Conservation (phyloP, 805 yeast species). For the Zygosaccharomyces rouxii region DNA sequence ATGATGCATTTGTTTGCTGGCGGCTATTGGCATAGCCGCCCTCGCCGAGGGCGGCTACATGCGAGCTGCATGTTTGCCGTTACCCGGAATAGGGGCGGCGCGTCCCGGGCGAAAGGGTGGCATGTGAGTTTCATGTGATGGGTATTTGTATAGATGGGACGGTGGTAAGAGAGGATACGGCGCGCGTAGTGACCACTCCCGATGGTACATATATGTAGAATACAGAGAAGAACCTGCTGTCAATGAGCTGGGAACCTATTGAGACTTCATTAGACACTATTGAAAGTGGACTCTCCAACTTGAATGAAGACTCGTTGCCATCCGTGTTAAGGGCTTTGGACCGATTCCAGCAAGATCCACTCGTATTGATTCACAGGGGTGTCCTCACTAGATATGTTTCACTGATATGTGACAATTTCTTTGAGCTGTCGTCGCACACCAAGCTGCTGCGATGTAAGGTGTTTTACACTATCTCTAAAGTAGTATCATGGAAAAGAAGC, state of each 20-base stretch:
- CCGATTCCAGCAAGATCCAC: constrained; percentile 29
- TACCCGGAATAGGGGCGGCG: no score
- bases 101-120: no score
- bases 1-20: no score
- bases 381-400: constrained; percentile 5
- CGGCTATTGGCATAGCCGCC: no score
- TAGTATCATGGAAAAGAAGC: constrained; percentile 60
- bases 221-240: not conserved
- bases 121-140: no score
- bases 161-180: no score
- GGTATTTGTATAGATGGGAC: no score
- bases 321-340: constrained; percentile 18
- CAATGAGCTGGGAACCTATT: constrained; percentile 5
- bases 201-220: not conserved
- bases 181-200: no score
- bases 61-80: no score
- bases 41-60: no score
- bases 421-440: not conserved
- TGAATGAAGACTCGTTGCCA: constrained; percentile 5
- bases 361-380: constrained; percentile 3
- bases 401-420: constrained; percentile 3
- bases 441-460: constrained; percentile 29
- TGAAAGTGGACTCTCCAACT: constrained; percentile 10
- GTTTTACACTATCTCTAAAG: constrained; percentile 58
- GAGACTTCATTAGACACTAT: constrained; percentile 9